Base-by-base conservation (phyloP, 805 yeast genomes). In the Hanseniaspora lachancei region DNA sequence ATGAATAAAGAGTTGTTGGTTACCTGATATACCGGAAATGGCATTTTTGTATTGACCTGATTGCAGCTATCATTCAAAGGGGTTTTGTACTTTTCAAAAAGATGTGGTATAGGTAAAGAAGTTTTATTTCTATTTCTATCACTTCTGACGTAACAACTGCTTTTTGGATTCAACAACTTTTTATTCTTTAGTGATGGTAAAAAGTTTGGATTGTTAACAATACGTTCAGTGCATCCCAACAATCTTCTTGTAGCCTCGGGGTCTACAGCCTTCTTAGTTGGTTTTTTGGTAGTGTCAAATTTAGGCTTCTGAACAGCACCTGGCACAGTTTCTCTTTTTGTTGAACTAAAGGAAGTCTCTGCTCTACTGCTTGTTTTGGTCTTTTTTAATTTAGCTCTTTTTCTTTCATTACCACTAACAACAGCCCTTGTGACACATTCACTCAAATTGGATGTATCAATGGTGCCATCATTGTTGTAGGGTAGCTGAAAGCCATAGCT, bases 401-500 rank as follows among this genome's bases (percentile, higher is more conserved):
- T 47, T 32, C 41, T 35, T 23, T 49, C 42, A 10, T n/a, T 39
- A 29, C 40, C 44, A 5, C 27, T n/a, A 8, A 2, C 5, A n/a
- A 24, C 29, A 5, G 34, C 41, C 27, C 1, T 16, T 3, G 18
- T n/a, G 12, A 34, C 24, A 34, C 5, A 23, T 20, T 46, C 23
- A 12, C n/a, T 1, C 16, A 46, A 34, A 12, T 34, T 20, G 9
- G 42, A 32, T 10, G 48, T 50, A 15, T 50, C 48, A 35, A 50
- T 42, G 1, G 48, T 42, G 4, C 54, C 54, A 50, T 52, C 46
- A 2, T 10, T 7, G 21, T 44, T 44, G 23, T 44, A 27, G 29
- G 46, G 54, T 23, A 50, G 35, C 2, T 29, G 35, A n/a, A 53
- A 53, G 1, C 56, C 56, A 7, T 16, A n/a, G n/a, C 21, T 53